Base-by-base conservation (phyloP, 495 filamentous ascomycete genomes). In the Bacidia rubella region DNA sequence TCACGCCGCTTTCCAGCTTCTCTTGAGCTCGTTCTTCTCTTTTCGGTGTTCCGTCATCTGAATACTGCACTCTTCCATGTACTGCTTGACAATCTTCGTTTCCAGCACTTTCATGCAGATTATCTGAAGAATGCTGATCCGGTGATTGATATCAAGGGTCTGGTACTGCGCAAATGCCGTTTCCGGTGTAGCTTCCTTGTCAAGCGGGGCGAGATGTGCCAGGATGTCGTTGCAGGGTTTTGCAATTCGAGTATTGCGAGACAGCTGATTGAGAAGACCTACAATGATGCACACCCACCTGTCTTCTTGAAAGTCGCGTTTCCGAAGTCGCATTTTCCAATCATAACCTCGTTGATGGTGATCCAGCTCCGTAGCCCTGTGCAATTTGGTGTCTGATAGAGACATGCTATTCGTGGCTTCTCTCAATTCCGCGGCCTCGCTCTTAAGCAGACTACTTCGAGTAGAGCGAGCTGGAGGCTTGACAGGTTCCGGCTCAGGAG, bases 31-130 rank as follows among this genome's bases (percentile, higher is more conserved):
- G 52, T 95, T 95, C 68, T 95, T 97, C 65, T 93, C 85, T 66
- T 97, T 98, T 19, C 92, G 77, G 61, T 88, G 83, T 40, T 78
- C 79, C 2, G 92, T 98, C 93, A 96, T 95, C 53, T 85, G 80
- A 56, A 88, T 84, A 44, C 81, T 83, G 66, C 88, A 93, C 55
- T 90, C 81, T 53, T 95, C 88, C 70, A 98, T 83, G 61, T 92
- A 94, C 15, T 80, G 80, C 35, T 87, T 79, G 52, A 97, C 78
- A 1, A 83, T 81, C 62, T 84, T 86, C 2, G 90, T 95, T 58
- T 87, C 82, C 44, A 89, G 69, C n/a, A 83, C 86, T 45, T 97
- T 75, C 71, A 89, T 83, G 61, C 85, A 87, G 51, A 96, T 75
- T 19, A 92, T 87, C 66, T 96, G 83, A 26, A 97, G 73, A 29